Base-by-base conservation (phyloP, 1,139 yeast species). In the Geotrichum candidum region DNA sequence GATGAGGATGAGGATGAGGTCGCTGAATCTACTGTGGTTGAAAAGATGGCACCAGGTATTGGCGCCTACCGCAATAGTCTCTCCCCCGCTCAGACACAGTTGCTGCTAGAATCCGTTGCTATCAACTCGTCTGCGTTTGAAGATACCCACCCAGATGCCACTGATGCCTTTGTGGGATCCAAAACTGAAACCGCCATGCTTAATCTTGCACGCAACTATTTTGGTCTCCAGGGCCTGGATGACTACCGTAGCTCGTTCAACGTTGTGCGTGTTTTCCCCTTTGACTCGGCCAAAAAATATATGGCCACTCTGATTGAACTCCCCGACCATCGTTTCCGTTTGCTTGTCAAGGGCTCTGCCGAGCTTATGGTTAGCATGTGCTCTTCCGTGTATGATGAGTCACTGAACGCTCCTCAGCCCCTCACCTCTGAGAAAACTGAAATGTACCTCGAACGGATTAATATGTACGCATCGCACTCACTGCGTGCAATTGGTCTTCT, bases 161-260 rank as follows among this genome's bases (percentile, higher is more conserved):
- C 72, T 18, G 79, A 75, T 56, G 85, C 87, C 1, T 92, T 82
- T 70, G 79, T 91, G 58, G 99, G 99, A 13, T 90, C 95, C 65
- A 94, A 94, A 74, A 95, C 99, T 6, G 99, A 94, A 74, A 86
- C 94, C 46, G 98, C 99, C 0, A 76, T 94, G 64, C 79, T 95
- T 51, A 78, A 84, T 27, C 78, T 91, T 68, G 95, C 95, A 3
- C 78, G 81, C 56, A 78, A 81, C 53, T 79, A 81, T 58, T 79
- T 91, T 65, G 78, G 80, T 45, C 72, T 84, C 64, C 77, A 79
- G 4, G 66, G 74, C 22, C 75, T 79, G 13, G 78, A 76, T 38
- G 67, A 70, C 0, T 72, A 77, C 63, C 77, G 87, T 64, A 69
- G 74, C 11, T 61, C 75, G 33, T 74, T 76, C 23, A 72, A 78